phyloP scores from a whole-genome alignment of 805 yeast species.

The Candida railenensis region DNA sequence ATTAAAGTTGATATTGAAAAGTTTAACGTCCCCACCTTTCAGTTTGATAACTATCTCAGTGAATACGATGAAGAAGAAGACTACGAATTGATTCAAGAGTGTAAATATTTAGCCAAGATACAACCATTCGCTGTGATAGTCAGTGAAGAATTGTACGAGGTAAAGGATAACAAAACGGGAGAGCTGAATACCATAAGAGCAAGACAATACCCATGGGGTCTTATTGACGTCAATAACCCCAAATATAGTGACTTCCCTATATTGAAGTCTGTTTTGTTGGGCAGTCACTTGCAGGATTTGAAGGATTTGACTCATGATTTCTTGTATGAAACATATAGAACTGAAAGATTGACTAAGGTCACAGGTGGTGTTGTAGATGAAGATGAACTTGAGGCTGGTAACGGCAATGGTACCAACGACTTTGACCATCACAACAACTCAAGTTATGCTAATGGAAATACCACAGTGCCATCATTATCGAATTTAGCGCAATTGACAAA shows the following conservation, averaged over 20 bases:
- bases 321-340: conserved; percentile 76
- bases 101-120: conserved; percentile 54
- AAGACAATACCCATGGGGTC: conserved; percentile 79
- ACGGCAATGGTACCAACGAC: not conserved
- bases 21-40: conserved; percentile 72
- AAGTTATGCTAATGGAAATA: conserved; percentile 6
- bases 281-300: conserved; percentile 79
- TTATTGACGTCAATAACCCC: conserved; percentile 54
- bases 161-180: conserved; percentile 45
- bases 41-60: conserved; percentile 53
- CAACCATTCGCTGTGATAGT: conserved; percentile 78
- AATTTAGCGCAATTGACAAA: conserved; percentile 55
- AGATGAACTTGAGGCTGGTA: conserved; percentile 19
- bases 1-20: conserved; percentile 62
- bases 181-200: conserved; percentile 44
- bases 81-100: conserved; percentile 72
- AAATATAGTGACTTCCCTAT: conserved; percentile 52
- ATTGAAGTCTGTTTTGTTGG: conserved; percentile 69
- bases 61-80: conserved; percentile 71
- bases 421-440: conserved; percentile 3
- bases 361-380: conserved; percentile 34
- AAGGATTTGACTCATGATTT: conserved; percentile 78
- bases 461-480: conserved; percentile 54
- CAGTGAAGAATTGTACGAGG: conserved; percentile 56
- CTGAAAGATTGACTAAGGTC: conserved; percentile 67